Base-by-base conservation (phyloP, 345 rosid species). In the Sisymbrium irio region DNA sequence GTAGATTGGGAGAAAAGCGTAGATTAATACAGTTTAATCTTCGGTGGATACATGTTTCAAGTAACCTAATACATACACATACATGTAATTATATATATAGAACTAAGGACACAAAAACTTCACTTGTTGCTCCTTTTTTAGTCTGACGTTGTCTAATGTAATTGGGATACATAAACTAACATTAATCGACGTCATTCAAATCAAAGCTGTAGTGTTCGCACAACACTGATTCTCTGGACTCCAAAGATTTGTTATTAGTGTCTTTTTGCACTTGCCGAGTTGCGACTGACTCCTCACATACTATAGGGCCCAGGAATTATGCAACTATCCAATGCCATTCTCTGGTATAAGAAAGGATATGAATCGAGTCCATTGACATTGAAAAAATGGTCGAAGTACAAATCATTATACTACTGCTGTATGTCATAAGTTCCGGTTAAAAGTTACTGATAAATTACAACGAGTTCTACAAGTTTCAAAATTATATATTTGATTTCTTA, bases 1-100 rank as follows among this genome's bases (percentile, higher is more conserved):
- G 27, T 28, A 75, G 66, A 61, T 47, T 5, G 62, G 51, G 30
- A 36, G 28, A 17, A 62, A 62, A 15, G 4, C 46, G 32, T 71
- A 77, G 72, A 77, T 71, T 65, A 58, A 57, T 39, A 65, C 67
- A 57, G 72, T 35, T 63, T 65, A 62, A 69, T 76, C 79, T 69
- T 45, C 37, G 50, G 28, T 62, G 70, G 10, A 54, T 27, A 58
- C 20, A 75, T 75, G 47, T 42, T 53, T 32, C 42, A 6, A 76
- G 40, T 68, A 69, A 53, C 25, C 51, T 33, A 40, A 65, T 15
- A 64, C 28, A 64, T 19, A 73, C 12, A 30, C 39, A 32, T 69
- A 76, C 70, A 27, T 69, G 75, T 76, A 76, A 76, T 42, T 55
- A 76, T 69, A 54, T 55, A 76, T 69, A 54, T 44, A 50, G 6